These are phyloP conservation scores for Ephemerocybe angulata DNA, from an alignment of 768 basidiomycete genomes.

Conservation along the genomic window DNA sequence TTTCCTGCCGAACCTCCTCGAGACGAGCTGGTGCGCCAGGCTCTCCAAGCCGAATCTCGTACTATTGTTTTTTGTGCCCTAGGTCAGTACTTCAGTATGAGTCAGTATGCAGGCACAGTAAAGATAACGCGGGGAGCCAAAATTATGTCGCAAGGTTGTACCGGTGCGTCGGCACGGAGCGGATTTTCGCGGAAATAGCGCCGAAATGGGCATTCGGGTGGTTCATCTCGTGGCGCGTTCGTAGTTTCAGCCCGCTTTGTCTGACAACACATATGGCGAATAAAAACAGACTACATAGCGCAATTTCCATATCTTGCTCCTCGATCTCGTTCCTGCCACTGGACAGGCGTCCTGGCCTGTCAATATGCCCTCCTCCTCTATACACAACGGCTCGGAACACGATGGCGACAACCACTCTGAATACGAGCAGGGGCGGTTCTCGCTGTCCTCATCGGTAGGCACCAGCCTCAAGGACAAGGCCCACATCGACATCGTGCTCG, in stretches of 20 bases:
- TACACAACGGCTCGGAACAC: neutral
- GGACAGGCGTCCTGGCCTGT: neutral
- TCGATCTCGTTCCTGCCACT: neutral
- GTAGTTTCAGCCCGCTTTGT: neutral
- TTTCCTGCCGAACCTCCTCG: neutral
- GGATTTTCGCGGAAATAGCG: neutral
- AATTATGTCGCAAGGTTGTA: neutral
- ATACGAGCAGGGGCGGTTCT: no score
- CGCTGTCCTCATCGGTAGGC: no score
- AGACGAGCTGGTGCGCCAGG: neutral
- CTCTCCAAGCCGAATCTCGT: no score
- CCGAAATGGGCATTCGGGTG: neutral
- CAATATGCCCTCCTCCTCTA: neutral
- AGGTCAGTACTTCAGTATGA: neutral
- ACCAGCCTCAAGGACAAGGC: constrained; percentile 23
- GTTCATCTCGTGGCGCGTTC: no score
- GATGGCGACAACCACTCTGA: neutral
- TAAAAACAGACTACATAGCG: neutral
- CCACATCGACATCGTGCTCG: constrained; percentile 74
- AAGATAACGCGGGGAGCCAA: neutral
- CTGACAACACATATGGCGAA: neutral
- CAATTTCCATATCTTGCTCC: neutral
- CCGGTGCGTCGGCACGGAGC: neutral
- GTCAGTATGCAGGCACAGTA: neutral
- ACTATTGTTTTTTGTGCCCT: no score